Percentiles rank a stretch among this genome's conserved stretches.
phyloP scores from a whole-genome alignment of 2,329 filamentous ascomycete species.

The Ophiostoma tasmaniense region DNA sequence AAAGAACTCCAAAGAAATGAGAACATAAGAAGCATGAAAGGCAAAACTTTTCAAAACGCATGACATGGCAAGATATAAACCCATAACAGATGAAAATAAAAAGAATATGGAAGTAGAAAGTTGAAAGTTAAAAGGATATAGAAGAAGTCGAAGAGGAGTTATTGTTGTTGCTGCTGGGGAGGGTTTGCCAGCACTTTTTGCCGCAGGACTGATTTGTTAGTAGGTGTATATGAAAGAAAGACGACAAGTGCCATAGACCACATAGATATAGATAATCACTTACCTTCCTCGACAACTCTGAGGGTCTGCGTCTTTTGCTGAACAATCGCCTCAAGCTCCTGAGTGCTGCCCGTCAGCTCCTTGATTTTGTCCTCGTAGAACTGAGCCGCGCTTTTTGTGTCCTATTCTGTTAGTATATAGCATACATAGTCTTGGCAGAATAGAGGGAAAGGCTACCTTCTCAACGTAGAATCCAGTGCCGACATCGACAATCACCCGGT shows the following conservation, averaged over 20 bases:
- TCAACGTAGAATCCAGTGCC: constrained; percentile 93
- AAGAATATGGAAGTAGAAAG: background rate
- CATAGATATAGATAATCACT: background rate
- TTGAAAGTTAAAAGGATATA: background rate
- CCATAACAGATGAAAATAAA: background rate
- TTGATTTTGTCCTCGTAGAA: constrained; percentile 51
- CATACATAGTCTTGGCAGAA: background rate
- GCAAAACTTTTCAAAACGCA: constrained; percentile 6
- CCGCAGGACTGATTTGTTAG: constrained; percentile 28
- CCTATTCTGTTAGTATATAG: constrained; percentile 28
- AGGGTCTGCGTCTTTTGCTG: constrained; percentile 74
- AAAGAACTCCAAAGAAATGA: background rate
- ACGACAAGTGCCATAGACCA: background rate
- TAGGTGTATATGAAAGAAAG: background rate
- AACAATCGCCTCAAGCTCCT: constrained; percentile 49
- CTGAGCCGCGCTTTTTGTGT: constrained; percentile 43
- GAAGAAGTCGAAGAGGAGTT: background rate
- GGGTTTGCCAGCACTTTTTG: constrained; percentile 29
- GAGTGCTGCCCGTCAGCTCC: constrained; percentile 44
- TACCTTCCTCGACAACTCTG: constrained; percentile 81
- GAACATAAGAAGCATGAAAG: background rate
- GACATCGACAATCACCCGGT: constrained; percentile 80
- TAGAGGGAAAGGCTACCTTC: constrained; percentile 57
- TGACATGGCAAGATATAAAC: background rate
- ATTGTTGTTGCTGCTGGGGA: constrained; percentile 3